Percentiles rank a stretch among this genome's conserved stretches.
Conservation (phyloP, 2,329 filamentous ascomycete species). For the Botrytis pseudocinerea region DNA sequence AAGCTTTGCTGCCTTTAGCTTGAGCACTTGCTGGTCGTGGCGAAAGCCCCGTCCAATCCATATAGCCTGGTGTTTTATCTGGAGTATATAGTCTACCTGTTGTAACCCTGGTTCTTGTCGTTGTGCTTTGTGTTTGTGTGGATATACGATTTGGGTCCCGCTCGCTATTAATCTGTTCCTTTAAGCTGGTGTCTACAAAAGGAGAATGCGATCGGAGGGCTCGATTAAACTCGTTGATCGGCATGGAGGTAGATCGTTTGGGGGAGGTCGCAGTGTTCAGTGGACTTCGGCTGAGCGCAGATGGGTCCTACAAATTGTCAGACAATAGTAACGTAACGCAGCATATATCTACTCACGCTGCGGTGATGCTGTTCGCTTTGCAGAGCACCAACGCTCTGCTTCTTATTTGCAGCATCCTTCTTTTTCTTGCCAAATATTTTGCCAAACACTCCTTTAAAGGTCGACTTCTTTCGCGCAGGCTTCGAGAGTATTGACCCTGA, state of each 20-base stretch:
- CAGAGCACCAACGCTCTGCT: slow-evolving; percentile 21
- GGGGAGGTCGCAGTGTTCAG: slow-evolving; percentile 43
- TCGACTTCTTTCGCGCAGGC: slow-evolving; percentile 59
- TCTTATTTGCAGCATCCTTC: slow-evolving; percentile 8
- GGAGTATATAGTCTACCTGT: slow-evolving; percentile 46
- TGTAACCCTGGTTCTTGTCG: slow-evolving; percentile 43
- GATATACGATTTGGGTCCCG: slow-evolving; percentile 53
- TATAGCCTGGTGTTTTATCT: slow-evolving; percentile 44
- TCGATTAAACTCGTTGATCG: slow-evolving; percentile 60
- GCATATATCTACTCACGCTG: slow-evolving; percentile 48
- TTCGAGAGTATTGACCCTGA: slow-evolving; percentile 42
- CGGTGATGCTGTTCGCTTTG: slow-evolving; percentile 45
- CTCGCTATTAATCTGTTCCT: slow-evolving; percentile 46
- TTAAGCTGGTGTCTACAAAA: slow-evolving; percentile 53
- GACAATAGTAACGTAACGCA: slow-evolving; percentile 21
- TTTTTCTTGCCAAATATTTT: slow-evolving; percentile 58
- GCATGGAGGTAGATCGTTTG: slow-evolving; percentile 59
- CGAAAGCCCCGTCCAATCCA: slow-evolving; percentile 55
- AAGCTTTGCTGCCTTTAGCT: slow-evolving; percentile 48
- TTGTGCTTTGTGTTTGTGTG: slow-evolving; percentile 43
- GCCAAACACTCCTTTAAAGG: slow-evolving; percentile 55
- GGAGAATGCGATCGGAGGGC: slow-evolving; percentile 63
- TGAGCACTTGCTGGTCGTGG: slow-evolving; percentile 63
- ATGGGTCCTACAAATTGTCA: slow-evolving; percentile 43
- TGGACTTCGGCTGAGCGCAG: slow-evolving; percentile 41